Percentiles rank a stretch among this genome's conserved stretches.
Evolutionary conservation across 371 early-diverging fungal species (phyloP).

Genomic region (Fennellomyces sp.): DNA sequence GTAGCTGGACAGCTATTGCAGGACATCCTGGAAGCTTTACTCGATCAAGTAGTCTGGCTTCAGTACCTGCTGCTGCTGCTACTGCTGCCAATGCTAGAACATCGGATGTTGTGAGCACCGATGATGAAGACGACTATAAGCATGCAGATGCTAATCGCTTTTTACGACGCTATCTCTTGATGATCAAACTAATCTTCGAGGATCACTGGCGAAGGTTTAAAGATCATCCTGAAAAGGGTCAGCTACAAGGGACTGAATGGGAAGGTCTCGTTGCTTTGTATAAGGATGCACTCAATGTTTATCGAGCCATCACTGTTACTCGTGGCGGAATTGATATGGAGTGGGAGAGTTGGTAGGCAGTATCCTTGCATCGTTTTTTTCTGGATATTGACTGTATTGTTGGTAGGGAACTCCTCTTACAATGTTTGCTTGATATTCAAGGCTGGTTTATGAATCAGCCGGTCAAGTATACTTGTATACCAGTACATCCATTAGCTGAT

Average conservation of each 20-base stretch:
- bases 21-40: slow-evolving; percentile 21
- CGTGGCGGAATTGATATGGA: slow-evolving; percentile 68
- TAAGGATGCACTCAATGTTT: slow-evolving; percentile 64
- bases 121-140: slow-evolving; percentile 20
- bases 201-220: slow-evolving; percentile 26
- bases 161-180: slow-evolving; percentile 59
- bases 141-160: slow-evolving; percentile 59
- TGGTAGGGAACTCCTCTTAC: slow-evolving; percentile 48
- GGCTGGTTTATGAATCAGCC: slow-evolving; percentile 54
- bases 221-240: slow-evolving; percentile 3
- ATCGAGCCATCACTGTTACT: slow-evolving; percentile 57
- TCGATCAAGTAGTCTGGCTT: slow-evolving; percentile 39
- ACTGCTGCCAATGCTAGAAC: background rate
- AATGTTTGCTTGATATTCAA: slow-evolving; percentile 59
- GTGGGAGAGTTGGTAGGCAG: slow-evolving; percentile 59
- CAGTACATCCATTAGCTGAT: slow-evolving; percentile 48
- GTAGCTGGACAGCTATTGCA: slow-evolving; percentile 29
- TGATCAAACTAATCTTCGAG: slow-evolving; percentile 59
- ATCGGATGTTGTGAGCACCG: background rate
- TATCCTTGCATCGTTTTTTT: background rate
- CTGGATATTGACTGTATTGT: background rate
- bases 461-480: slow-evolving; percentile 51
- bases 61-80: slow-evolving; percentile 21
- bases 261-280: slow-evolving; percentile 55
- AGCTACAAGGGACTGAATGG: slow-evolving; percentile 41